phyloP scores from a whole-genome alignment of 2,329 filamentous ascomycete species.

The Trichothecium sympodiale region DNA sequence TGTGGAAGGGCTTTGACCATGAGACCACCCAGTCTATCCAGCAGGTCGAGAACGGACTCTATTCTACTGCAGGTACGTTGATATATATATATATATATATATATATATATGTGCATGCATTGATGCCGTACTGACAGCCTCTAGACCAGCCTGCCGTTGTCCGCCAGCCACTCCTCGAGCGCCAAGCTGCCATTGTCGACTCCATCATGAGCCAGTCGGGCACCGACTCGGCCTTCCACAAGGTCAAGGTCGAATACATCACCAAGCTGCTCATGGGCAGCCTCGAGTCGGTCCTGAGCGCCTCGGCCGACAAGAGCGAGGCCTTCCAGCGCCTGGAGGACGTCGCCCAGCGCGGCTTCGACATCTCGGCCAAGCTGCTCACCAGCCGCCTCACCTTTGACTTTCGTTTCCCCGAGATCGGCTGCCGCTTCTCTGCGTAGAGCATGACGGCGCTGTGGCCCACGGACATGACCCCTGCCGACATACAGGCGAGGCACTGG shows the following conservation, averaged over 20 bases:
- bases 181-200: constrained; percentile 24
- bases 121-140: too few species aligned
- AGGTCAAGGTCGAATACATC: constrained; percentile 27
- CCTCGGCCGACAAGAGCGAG: constrained; percentile 10
- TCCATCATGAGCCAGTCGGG: constrained; percentile 23
- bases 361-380: constrained; percentile 35
- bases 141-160: constrained; percentile 21
- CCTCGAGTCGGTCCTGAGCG: constrained; percentile 28
- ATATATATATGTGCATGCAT: constrained; percentile 12
- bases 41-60: constrained; percentile 24
- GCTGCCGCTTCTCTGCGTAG: constrained; percentile 34
- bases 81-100: constrained; percentile 7
- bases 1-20: constrained; percentile 25
- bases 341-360: constrained; percentile 30
- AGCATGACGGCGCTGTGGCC: constrained; percentile 37
- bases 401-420: constrained; percentile 38
- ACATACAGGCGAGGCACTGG: constrained; percentile 38
- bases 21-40: constrained; percentile 21
- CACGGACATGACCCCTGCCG: constrained; percentile 20
- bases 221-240: constrained; percentile 17
- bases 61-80: not conserved
- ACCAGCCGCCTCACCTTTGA: constrained; percentile 31
- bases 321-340: constrained; percentile 30
- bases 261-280: constrained; percentile 25
- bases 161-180: constrained; percentile 28